Conservation (phyloP, 2,329 filamentous ascomycete species). For the Oidium heveae region DNA sequence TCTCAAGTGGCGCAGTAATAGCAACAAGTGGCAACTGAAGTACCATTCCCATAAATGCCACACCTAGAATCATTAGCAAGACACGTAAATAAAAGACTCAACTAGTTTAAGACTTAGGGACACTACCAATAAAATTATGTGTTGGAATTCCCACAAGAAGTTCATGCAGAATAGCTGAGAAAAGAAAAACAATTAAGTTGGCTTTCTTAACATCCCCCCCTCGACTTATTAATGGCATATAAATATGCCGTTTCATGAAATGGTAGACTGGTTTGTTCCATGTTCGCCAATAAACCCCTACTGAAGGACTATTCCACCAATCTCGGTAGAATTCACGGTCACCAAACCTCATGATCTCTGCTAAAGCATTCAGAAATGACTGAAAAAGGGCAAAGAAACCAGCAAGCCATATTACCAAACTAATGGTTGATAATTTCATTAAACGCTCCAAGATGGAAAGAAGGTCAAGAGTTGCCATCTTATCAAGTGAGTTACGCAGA, state of each 20-base stretch:
- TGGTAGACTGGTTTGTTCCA: constrained; percentile 98
- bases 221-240: constrained; percentile 62
- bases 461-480: constrained; percentile 58
- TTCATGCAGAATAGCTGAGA: constrained; percentile 79
- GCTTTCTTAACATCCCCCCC: constrained; percentile 50
- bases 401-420: constrained; percentile 85
- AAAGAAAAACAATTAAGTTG: constrained; percentile 60
- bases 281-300: constrained; percentile 76
- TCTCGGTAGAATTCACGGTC: constrained; percentile 90
- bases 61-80: constrained; percentile 24
- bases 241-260: constrained; percentile 90
- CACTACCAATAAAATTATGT: constrained; percentile 65
- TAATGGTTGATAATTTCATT: constrained; percentile 89
- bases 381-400: constrained; percentile 96
- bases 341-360: constrained; percentile 71
- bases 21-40: constrained; percentile 72
- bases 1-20: constrained; percentile 55
- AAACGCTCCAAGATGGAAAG: constrained; percentile 66
- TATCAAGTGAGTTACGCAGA: constrained; percentile 68
- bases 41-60: constrained; percentile 87
- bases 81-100: constrained; percentile 4
- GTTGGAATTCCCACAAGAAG: constrained; percentile 82
- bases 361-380: constrained; percentile 69
- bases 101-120: not conserved
- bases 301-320: constrained; percentile 86